Percentiles rank a stretch among this genome's conserved stretches.
phyloP scores from a whole-genome alignment of 2,329 filamentous ascomycete genomes.

The Pleurostoma richardsiae region DNA sequence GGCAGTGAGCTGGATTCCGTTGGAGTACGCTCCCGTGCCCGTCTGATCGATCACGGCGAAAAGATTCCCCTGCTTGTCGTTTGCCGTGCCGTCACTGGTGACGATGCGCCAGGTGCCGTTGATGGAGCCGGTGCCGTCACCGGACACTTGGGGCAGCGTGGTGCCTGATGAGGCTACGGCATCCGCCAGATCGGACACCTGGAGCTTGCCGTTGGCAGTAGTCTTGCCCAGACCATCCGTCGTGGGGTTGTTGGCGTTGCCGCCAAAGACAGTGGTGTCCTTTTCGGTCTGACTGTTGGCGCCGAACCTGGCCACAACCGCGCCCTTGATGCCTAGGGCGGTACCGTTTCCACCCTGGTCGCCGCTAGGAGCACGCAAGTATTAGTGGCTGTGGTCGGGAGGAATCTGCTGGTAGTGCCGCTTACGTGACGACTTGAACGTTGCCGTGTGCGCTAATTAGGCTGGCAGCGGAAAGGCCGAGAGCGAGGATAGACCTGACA shows the following conservation, averaged over 20 bases:
- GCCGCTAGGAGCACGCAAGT: constrained; percentile 11
- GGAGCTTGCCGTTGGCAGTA: constrained; percentile 10
- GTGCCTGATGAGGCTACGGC: constrained; percentile 11
- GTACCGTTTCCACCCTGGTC: constrained; percentile 35
- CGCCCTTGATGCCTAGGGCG: constrained; percentile 33
- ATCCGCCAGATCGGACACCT: constrained; percentile 3
- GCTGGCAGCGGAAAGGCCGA: no score
- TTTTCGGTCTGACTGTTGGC: constrained; percentile 21
- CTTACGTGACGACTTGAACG: no score
- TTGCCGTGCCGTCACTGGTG: constrained; percentile 12
- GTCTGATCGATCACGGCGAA: constrained; percentile 12
- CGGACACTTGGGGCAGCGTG: constrained; percentile 12
- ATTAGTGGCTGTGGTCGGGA: no score
- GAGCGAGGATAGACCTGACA: no score
- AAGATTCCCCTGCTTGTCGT: constrained; percentile 1
- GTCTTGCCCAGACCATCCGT: constrained; percentile 13
- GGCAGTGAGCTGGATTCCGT: constrained; percentile 9
- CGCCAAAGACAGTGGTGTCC: constrained; percentile 7
- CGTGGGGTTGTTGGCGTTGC: constrained; percentile 7
- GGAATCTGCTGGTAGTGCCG: no score
- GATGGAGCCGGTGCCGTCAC: constrained; percentile 5
- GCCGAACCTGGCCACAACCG: constrained; percentile 31
- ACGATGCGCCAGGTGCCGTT: constrained; percentile 14
- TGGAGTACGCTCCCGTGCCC: constrained; percentile 11
- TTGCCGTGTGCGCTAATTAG: no score